phyloP scores from a whole-genome alignment of 1,284 basidiomycete genomes.

The Moniliophthora roreri region DNA sequence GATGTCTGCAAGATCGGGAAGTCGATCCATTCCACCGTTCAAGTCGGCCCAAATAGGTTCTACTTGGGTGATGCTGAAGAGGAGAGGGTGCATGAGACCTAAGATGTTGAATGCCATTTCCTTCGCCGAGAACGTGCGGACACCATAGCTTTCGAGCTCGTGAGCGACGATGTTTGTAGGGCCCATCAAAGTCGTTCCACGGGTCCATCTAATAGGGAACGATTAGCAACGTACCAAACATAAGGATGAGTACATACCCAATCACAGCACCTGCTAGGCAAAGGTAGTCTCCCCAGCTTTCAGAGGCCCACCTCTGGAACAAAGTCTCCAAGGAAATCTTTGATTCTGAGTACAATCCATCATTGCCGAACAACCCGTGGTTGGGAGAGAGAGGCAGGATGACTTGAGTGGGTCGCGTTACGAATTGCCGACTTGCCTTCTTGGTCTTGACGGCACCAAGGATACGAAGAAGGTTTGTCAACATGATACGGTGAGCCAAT shows the following conservation, averaged over 20 bases:
- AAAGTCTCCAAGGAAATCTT: constrained; percentile 98
- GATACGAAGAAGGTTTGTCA: constrained; percentile 91
- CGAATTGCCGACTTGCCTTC: constrained; percentile 95
- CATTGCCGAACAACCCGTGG: constrained; percentile 96
- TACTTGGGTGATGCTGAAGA: constrained; percentile 99
- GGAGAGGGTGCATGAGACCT: constrained; percentile 97
- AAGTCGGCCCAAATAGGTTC: constrained; percentile 99
- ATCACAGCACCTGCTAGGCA: constrained; percentile 98
- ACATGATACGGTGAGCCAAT: constrained; percentile 96
- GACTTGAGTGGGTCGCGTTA: constrained; percentile 97
- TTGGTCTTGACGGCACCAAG: constrained; percentile 97
- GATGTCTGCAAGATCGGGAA: constrained; percentile 93
- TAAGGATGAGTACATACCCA: constrained; percentile 56
- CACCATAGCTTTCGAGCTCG: constrained; percentile 90
- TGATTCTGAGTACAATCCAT: constrained; percentile 97
- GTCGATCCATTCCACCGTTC: constrained; percentile 96
- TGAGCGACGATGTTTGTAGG: constrained; percentile 95
- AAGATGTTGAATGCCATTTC: constrained; percentile 99
- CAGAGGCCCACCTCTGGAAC: constrained; percentile 97
- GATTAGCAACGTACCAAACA: constrained; percentile 2
- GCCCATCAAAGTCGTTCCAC: constrained; percentile 97
- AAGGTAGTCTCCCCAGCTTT: constrained; percentile 98
- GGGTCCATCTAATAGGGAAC: constrained; percentile 73
- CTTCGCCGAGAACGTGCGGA: constrained; percentile 97
- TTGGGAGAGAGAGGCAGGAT: constrained; percentile 97